Evolutionary conservation across 1,284 basidiomycete species (phyloP), one percentile per base, ranked within the genome.

Genomic region (Cryptococcus sp.): DNA sequence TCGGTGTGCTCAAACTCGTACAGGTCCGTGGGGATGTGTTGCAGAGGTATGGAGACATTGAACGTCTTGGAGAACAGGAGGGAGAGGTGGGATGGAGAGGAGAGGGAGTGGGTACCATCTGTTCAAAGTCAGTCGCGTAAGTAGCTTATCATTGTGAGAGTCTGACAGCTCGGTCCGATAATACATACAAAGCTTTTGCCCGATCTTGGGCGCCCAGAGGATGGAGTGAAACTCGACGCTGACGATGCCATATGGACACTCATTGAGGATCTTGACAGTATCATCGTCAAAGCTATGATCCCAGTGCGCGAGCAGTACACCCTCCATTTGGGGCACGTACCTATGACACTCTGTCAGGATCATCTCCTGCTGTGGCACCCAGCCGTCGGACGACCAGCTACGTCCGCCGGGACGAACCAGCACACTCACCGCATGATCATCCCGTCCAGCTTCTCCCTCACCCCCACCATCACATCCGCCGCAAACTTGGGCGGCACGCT

Each of bases 1-100:
- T 63, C 66, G 15, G 68, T 88, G 61, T 92, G 86, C 71, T 96
- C 89, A 67, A 95, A 98, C 61, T 87, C 84, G 85, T 88, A 98
- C 52, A 84, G 77, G 47, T 88, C 86, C 21, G 77, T 80, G 3
- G 86, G 90, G 69, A 98, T 91, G 75, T 98, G 95, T 69, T 90
- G 84, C 53, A 90, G 85, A 0, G 93, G 91, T 74, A 98, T 97
- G 8, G 92, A 94, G 15, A 92, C 91, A 76, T 98, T 98, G 82
- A 98, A 98, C 7, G 91, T 95, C 54, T 87, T 87, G 69, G 96
- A 91, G 4, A 97, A 82, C 52, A 98, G 87, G 12, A 98, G 80
- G 0, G 93, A 92, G 53, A 98, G 82, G 70, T 98, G 95, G 59
- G 95, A 93, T 0, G 95, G 93, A 1, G 93, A 96, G 57, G 85